These are phyloP conservation scores for Hymenoscyphus scutula DNA, from an alignment of 2,329 filamentous ascomycete genomes.

Conservation along the genomic window DNA sequence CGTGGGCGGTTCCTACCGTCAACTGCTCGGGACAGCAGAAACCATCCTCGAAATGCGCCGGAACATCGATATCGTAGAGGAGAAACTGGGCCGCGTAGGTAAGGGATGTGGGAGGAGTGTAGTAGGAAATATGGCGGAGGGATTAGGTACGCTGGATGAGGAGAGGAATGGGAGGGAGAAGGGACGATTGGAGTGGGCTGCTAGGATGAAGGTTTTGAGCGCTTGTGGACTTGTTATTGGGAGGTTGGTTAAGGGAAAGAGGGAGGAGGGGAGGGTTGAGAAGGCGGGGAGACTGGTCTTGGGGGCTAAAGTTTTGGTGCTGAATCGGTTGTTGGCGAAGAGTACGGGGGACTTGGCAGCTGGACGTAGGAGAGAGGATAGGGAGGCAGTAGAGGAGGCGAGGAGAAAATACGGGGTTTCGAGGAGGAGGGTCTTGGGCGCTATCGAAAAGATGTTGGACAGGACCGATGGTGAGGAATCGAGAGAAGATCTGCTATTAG, in stretches of 20 bases:
- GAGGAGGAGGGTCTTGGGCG: conserved; percentile 45
- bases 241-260: conserved; percentile 44
- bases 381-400: conserved; percentile 52
- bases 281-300: conserved; percentile 47
- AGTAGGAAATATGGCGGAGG: conserved; percentile 62
- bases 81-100: conserved; percentile 68
- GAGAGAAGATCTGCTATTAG: conserved; percentile 59
- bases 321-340: conserved; percentile 73
- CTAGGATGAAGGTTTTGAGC: conserved; percentile 50
- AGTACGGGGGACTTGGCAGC: conserved; percentile 58
- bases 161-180: conserved; percentile 6
- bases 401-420: conserved; percentile 62
- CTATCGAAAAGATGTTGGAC: conserved; percentile 21
- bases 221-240: conserved; percentile 50
- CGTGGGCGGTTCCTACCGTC: conserved; percentile 73
- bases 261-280: conserved; percentile 19
- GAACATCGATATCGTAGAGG: conserved; percentile 73
- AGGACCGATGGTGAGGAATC: conserved; percentile 40
- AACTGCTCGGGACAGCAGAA: conserved; percentile 87
- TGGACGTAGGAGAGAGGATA: conserved; percentile 37
- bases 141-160: conserved; percentile 42
- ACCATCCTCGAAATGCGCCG: conserved; percentile 87
- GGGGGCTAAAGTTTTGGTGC: conserved; percentile 69
- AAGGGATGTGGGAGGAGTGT: conserved; percentile 71
- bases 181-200: conserved; percentile 29